Evolutionary conservation across 768 basidiomycete species (phyloP), one percentile per base, ranked within the genome.

Genomic region (Russula emetica): DNA sequence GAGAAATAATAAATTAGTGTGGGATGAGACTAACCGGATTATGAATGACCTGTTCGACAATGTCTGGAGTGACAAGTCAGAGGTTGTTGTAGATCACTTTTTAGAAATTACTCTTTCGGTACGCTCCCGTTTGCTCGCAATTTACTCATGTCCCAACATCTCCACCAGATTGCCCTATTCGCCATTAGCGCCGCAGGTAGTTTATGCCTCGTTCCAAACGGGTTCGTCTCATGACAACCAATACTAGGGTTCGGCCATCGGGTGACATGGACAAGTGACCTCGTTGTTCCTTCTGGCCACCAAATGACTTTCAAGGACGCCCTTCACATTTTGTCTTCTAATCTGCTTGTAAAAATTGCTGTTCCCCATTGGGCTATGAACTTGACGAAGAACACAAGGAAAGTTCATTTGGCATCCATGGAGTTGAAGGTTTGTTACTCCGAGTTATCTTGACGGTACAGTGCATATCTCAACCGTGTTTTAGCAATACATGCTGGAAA

Each of bases 91-190:
- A n/a, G 77, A 82, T 53, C 78, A 86, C 68, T 75, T 75, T 53
- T 70, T 82, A 2, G 80, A 84, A 28, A 70, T 85, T 20, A 86
- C 84, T 0, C 69, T 83, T 5, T 82, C 82, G 10, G 85, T 85
- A 57, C 56, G 79, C 45, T n/a, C 4, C 16, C 26, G 8, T 4
- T 14, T 18, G 1, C 30, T 18, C 20, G 16, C 13, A 5, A 10
- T 11, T 22, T 30, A 44, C 34, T 10, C 38, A 38, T 38, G 5
- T 38, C 14, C 38, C 5, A 5, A 38, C 38, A 38, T 38, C 16
- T 38, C 14, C 13, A 52, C 14, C 28, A 85, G 84, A 78, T 84
- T 44, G 79, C 83, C 0, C 77, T 85, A 2, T 80, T 82, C 56
- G 78, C 83, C 30, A 82, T 85, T 58, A 77, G 83, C 28, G 77